Evolutionary conservation across 2,329 filamentous ascomycete genomes (phyloP).

Genomic region (Chaetomiaceae sp.): DNA sequence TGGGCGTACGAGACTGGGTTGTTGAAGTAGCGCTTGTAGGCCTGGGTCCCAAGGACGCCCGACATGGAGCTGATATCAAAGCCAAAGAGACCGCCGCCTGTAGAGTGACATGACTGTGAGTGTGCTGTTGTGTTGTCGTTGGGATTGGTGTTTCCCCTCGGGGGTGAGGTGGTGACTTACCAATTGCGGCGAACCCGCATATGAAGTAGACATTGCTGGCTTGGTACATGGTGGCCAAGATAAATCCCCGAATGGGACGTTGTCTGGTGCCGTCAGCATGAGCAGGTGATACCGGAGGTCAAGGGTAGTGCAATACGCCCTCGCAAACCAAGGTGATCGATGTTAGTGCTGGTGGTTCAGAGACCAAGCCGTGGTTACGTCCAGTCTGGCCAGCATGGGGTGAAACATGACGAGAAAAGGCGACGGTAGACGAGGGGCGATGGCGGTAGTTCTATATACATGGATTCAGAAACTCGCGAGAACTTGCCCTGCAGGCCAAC

Average conservation of each 20-base stretch:
- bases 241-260: not conserved
- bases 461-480: not conserved
- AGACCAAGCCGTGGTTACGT: not conserved
- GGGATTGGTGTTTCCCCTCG: not conserved
- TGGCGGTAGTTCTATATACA: constrained; percentile 3
- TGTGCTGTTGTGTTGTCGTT: not conserved
- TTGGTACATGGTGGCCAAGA: constrained; percentile 35
- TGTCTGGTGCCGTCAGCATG: not conserved
- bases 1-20: constrained; percentile 55
- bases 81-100: constrained; percentile 67
- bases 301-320: constrained; percentile 1
- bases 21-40: constrained; percentile 69
- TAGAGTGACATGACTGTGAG: not conserved
- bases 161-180: constrained; percentile 37
- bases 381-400: not conserved
- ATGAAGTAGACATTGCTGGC: constrained; percentile 54
- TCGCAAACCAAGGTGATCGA: not conserved
- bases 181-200: constrained; percentile 58
- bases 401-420: not conserved
- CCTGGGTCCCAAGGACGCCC: constrained; percentile 59
- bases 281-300: not conserved
- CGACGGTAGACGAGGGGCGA: not conserved
- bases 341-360: not conserved
- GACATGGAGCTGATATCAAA: constrained; percentile 77
- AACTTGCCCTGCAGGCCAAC: not conserved